These are phyloP conservation scores for Eimeria necatrix DNA, from an alignment of 169 alveolate genomes.

Conservation along the genomic window DNA sequence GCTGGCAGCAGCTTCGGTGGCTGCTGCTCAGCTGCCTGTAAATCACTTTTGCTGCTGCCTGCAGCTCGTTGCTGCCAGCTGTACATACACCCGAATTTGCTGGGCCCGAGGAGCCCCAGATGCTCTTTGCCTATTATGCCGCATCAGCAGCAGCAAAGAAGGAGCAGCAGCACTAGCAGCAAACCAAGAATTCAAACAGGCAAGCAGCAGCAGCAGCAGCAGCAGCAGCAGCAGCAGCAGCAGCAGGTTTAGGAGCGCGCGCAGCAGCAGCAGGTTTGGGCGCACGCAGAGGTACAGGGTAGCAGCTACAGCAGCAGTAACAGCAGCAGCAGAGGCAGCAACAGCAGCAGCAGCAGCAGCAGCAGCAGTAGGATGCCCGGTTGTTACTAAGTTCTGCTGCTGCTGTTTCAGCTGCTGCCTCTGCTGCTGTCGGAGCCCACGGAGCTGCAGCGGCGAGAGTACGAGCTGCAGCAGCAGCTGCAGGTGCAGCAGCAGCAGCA, in stretches of 20 bases:
- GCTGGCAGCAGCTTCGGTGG: neutral
- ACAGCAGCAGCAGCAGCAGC: neutral
- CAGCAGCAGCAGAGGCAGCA: neutral
- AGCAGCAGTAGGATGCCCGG: neutral
- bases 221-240: too few species aligned
- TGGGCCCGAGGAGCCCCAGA: constrained; percentile 13
- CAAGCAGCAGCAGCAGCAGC: too few species aligned
- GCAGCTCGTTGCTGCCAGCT: neutral
- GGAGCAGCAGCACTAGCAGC: neutral
- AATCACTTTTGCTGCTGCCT: neutral
- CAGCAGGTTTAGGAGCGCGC: neutral
- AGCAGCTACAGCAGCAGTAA: neutral
- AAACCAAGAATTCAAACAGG: neutral
- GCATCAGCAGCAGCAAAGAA: neutral
- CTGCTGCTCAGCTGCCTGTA: neutral
- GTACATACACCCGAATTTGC: neutral
- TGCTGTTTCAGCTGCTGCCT: neutral
- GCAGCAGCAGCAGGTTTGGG: neutral
- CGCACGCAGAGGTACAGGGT: neutral
- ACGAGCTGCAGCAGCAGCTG: neutral
- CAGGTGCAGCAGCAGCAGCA: too few species aligned
- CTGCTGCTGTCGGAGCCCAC: constrained; percentile 3
- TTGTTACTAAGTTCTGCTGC: too few species aligned
- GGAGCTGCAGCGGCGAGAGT: neutral
- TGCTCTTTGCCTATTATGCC: neutral